These are phyloP conservation scores for Naganishia sp. DNA, from an alignment of 1,284 basidiomycete genomes.

Conservation along the genomic window DNA sequence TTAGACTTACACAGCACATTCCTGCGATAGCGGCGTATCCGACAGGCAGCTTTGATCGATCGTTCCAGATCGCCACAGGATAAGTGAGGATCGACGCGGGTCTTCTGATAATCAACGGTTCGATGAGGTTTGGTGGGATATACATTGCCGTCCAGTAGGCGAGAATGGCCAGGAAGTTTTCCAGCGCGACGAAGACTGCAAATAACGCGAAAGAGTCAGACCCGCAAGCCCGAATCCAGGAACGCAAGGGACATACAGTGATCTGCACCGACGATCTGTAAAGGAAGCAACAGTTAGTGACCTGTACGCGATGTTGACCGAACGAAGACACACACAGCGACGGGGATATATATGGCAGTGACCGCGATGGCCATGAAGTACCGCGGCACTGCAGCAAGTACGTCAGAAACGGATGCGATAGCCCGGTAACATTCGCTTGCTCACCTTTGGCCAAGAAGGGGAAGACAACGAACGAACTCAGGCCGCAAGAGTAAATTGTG, in stretches of 20 bases:
- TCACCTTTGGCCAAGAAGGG: conserved; percentile 58
- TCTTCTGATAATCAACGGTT: conserved; percentile 49
- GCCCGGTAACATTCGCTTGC: conserved; percentile 31
- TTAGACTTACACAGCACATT: conserved; percentile 41
- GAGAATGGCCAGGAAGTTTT: conserved; percentile 52
- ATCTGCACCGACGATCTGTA: conserved; percentile 30
- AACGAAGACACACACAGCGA: conserved; percentile 38
- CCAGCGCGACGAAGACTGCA: conserved; percentile 44
- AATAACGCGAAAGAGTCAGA: not conserved
- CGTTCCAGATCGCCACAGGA: conserved; percentile 47
- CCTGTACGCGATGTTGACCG: not conserved
- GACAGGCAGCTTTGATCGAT: conserved; percentile 46
- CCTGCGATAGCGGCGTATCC: conserved; percentile 46
- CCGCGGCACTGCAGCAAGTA: conserved; percentile 64
- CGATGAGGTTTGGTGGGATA: conserved; percentile 48
- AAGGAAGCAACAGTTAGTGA: not conserved
- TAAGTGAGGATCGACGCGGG: conserved; percentile 46
- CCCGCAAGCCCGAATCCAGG: not conserved
- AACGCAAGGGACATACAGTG: conserved; percentile 24
- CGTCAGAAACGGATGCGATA: conserved; percentile 50
- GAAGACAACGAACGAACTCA: conserved; percentile 75
- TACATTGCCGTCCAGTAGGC: conserved; percentile 53
- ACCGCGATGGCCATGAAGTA: conserved; percentile 82
- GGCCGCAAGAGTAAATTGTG: conserved; percentile 77
- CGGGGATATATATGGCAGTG: conserved; percentile 65